Evolutionary conservation across 208 protist genomes (phyloP).

Genomic region (Porcisia deanei): DNA sequence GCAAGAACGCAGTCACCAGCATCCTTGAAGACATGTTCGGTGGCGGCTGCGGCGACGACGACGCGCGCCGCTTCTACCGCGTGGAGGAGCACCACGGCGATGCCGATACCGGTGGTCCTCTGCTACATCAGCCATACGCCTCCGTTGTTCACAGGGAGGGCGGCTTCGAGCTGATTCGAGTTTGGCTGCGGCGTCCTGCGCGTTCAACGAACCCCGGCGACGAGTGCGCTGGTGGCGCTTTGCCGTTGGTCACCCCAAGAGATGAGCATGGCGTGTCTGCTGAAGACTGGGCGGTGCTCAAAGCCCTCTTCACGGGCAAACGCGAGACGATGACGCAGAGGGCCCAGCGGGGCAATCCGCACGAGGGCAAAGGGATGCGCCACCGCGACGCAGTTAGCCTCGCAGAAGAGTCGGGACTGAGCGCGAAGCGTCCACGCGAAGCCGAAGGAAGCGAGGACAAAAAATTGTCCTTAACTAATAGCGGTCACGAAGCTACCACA

Average conservation of each 20-base stretch:
- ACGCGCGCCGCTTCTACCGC: slow-evolving; percentile 6
- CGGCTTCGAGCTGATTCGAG: slow-evolving; percentile 73
- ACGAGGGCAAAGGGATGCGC: neutral
- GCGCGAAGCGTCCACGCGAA: neutral
- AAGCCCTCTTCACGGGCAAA: neutral
- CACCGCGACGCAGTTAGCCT: neutral
- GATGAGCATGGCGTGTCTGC: slow-evolving; percentile 25
- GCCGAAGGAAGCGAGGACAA: neutral
- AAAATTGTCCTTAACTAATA: neutral
- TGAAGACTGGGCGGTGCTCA: slow-evolving; percentile 43
- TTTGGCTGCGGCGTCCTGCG: slow-evolving; percentile 32
- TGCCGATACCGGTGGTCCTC: neutral
- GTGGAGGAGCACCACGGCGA: slow-evolving; percentile 18
- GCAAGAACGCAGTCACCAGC: slow-evolving; percentile 92
- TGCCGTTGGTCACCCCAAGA: neutral
- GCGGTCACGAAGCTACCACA: neutral
- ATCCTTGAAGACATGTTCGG: slow-evolving; percentile 89
- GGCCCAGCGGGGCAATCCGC: neutral
- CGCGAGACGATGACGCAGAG: neutral
- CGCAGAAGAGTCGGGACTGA: neutral
- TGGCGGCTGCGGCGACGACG: slow-evolving; percentile 28
- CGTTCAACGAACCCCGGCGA: neutral
- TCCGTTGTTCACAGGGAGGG: slow-evolving; percentile 45
- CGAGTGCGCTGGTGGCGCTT: neutral
- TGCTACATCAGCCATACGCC: slow-evolving; percentile 29